Percentiles rank a stretch among this genome's conserved stretches.
Evolutionary conservation across 2,329 filamentous ascomycete species (phyloP).

Genomic region (Talaromyces sp.): DNA sequence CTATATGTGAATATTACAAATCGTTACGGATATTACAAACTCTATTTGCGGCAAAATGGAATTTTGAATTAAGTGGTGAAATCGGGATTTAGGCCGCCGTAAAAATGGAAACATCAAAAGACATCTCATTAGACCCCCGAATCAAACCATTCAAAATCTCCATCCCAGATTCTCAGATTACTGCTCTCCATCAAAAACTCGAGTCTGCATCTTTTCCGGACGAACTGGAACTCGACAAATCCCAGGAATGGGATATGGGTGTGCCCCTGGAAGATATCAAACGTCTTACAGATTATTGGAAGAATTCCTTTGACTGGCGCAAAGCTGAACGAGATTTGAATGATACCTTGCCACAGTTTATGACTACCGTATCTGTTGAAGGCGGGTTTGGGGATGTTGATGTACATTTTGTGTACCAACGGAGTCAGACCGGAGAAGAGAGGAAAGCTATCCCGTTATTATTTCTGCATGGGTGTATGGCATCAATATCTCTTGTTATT

Average conservation of each 20-base stretch:
- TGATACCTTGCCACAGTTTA: slow-evolving; percentile 53
- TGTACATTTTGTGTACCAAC: slow-evolving; percentile 61
- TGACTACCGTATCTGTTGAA: slow-evolving; percentile 49
- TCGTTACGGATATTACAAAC: too few relatives aligned
- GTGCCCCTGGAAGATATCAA: slow-evolving; percentile 54
- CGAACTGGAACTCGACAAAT: slow-evolving; percentile 44
- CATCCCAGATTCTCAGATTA: slow-evolving; percentile 49
- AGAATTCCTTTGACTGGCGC: slow-evolving; percentile 56
- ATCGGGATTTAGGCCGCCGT: too few relatives aligned
- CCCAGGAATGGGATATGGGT: slow-evolving; percentile 49
- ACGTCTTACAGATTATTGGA: slow-evolving; percentile 55
- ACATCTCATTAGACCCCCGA: not conserved
- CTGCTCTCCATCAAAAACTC: slow-evolving; percentile 54
- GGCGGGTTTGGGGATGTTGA: slow-evolving; percentile 54
- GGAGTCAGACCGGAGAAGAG: slow-evolving; percentile 40
- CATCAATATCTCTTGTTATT: not conserved
- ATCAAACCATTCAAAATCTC: slow-evolving; percentile 45
- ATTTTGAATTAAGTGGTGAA: too few relatives aligned
- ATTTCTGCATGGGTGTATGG: slow-evolving; percentile 60
- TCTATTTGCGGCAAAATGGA: too few relatives aligned
- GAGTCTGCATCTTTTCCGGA: slow-evolving; percentile 51
- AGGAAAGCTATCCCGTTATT: slow-evolving; percentile 55
- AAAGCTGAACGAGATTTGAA: slow-evolving; percentile 56
- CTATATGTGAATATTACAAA: too few relatives aligned
- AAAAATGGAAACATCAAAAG: not conserved